Conservation (phyloP, 108 stramenopile genomes). For the Pseudonitzschia multiseries region DNA sequence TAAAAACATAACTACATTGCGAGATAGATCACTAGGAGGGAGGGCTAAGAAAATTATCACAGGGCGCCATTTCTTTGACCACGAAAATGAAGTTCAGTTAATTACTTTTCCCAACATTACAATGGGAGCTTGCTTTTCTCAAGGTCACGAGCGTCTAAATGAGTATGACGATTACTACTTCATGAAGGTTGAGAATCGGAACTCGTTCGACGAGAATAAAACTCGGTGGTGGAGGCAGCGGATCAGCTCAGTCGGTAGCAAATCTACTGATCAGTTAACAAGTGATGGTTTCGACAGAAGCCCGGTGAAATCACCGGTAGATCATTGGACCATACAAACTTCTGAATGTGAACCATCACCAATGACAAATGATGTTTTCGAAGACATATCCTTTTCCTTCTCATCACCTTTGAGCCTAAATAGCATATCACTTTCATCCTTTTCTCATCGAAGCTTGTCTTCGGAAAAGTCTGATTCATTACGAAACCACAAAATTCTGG, state of each 20-base stretch:
- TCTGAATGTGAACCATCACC: slow-evolving; percentile 13
- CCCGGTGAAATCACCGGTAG: background rate
- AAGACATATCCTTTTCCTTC: background rate
- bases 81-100: background rate
- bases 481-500: background rate
- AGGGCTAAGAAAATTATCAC: background rate
- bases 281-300: background rate
- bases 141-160: slow-evolving; percentile 26
- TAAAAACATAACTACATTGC: background rate
- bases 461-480: background rate
- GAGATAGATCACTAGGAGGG: background rate
- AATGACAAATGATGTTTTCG: background rate
- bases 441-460: background rate
- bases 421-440: background rate
- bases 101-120: background rate
- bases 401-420: slow-evolving; percentile 1
- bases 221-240: slow-evolving; percentile 7
- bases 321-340: background rate
- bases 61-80: background rate
- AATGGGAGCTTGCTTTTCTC: slow-evolving; percentile 28
- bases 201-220: slow-evolving; percentile 1
- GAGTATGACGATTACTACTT: slow-evolving; percentile 33
- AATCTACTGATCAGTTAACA: background rate
- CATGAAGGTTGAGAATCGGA: slow-evolving; percentile 28
- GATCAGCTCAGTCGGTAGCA: background rate